Percentiles rank a stretch among this genome's conserved stretches.
Evolutionary conservation across 768 basidiomycete genomes (phyloP).

Genomic region (Pisolithus albus): DNA sequence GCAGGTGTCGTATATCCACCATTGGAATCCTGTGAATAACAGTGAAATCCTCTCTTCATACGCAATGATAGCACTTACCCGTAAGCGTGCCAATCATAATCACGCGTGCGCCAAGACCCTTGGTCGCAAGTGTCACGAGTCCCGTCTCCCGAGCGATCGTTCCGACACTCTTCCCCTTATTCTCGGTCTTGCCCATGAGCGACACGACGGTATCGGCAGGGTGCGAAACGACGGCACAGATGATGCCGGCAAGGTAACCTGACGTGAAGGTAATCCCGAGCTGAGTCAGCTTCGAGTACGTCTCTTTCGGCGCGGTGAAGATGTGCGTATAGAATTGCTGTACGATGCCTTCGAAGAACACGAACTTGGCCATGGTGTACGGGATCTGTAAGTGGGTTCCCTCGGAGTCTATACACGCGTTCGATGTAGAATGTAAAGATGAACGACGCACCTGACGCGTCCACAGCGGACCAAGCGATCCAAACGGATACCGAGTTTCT

Average conservation of each 20-base stretch:
- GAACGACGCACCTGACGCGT: conserved; percentile 64
- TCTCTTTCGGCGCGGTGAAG: conserved; percentile 71
- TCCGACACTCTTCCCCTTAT: conserved; percentile 76
- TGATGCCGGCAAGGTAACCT: conserved; percentile 92
- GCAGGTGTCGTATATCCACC: conserved; percentile 1
- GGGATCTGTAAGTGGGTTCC: conserved; percentile 55
- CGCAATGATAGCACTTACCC: conserved; percentile 20
- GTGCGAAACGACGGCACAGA: conserved; percentile 94
- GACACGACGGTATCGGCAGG: conserved; percentile 93
- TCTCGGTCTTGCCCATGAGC: conserved; percentile 81
- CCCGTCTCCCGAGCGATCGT: conserved; percentile 69
- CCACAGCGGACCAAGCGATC: conserved; percentile 80
- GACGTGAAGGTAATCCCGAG: conserved; percentile 86
- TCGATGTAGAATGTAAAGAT: not conserved
- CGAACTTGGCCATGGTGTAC: conserved; percentile 99
- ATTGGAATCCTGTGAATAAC: not conserved
- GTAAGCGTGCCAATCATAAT: conserved; percentile 70
- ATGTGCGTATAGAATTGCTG: conserved; percentile 84
- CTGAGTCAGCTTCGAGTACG: conserved; percentile 75
- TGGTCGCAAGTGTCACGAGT: conserved; percentile 57
- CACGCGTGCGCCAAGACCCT: conserved; percentile 83
- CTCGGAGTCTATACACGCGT: not conserved
- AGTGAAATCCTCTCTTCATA: no score
- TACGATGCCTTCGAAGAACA: conserved; percentile 88
- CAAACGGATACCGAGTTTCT: conserved; percentile 81